Evolutionary conservation across 2,329 filamentous ascomycete species (phyloP).

Genomic region (Fusarium domesticum): DNA sequence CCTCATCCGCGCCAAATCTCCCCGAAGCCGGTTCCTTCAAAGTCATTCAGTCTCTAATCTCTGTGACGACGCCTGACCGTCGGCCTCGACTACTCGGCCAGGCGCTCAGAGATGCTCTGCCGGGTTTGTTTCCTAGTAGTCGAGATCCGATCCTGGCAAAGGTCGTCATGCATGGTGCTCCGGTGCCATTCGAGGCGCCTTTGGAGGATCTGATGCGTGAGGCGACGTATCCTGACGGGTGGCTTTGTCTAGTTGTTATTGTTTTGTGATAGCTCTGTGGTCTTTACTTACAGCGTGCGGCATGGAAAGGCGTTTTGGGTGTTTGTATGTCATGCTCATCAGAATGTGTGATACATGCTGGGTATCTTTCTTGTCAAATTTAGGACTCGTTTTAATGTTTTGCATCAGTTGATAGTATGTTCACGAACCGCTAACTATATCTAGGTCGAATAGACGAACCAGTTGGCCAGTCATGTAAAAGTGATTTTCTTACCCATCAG

Average conservation of each 20-base stretch:
- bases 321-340: not conserved
- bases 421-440: constrained; percentile 1
- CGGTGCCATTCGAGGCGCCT: constrained; percentile 74
- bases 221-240: constrained; percentile 88
- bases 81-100: constrained; percentile 62
- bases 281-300: constrained; percentile 9
- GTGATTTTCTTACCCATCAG: constrained; percentile 71
- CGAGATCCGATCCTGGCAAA: constrained; percentile 80
- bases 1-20: constrained; percentile 31
- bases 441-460: not conserved
- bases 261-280: constrained; percentile 50
- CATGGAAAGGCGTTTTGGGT: constrained; percentile 17
- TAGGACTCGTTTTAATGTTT: not conserved
- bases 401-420: not conserved
- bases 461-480: constrained; percentile 41
- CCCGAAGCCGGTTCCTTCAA: constrained; percentile 55
- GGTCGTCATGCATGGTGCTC: constrained; percentile 80
- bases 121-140: constrained; percentile 81
- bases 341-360: not conserved
- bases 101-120: constrained; percentile 72
- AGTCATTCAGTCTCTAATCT: constrained; percentile 72
- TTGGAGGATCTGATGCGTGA: constrained; percentile 80
- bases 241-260: constrained; percentile 77
- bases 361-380: not conserved
- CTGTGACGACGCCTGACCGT: constrained; percentile 41